phyloP scores from a whole-genome alignment of 2,329 filamentous ascomycete genomes.

The Alternaria atra region DNA sequence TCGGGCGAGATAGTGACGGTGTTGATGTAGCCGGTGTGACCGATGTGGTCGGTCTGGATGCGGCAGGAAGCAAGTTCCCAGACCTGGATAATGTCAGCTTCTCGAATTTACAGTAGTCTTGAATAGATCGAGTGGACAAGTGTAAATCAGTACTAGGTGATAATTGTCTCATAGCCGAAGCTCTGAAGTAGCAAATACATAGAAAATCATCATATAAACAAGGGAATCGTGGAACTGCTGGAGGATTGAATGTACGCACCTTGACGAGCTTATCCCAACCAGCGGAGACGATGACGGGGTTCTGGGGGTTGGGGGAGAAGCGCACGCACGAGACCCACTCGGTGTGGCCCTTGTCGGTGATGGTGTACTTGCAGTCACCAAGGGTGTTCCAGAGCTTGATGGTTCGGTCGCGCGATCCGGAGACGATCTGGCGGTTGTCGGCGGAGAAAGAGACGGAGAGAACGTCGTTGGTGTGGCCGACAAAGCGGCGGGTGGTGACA shows the following conservation, averaged over 20 bases:
- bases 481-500: constrained; percentile 96
- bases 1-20: constrained; percentile 99
- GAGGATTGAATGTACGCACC: constrained; percentile 69
- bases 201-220: constrained; percentile 85
- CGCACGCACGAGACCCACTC: constrained; percentile 99
- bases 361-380: constrained; percentile 99
- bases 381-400: constrained; percentile 99
- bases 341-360: constrained; percentile 99
- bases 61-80: constrained; percentile 99
- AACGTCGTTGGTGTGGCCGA: constrained; percentile 99
- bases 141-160: constrained; percentile 83
- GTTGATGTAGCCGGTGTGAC: constrained; percentile 99
- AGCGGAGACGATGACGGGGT: constrained; percentile 98
- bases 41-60: constrained; percentile 99
- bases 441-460: constrained; percentile 99
- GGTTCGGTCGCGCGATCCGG: constrained; percentile 94
- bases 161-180: constrained; percentile 97
- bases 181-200: constrained; percentile 99
- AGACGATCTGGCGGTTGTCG: constrained; percentile 99
- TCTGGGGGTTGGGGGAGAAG: constrained; percentile 99
- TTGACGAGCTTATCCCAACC: constrained; percentile 99
- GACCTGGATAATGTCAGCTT: constrained; percentile 69
- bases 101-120: constrained; percentile 1
- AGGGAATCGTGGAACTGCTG: not conserved
- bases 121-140: constrained; percentile 1